Evolutionary conservation across 1,284 basidiomycete genomes (phyloP), one percentile per base, ranked within the genome.

Genomic region (Hypsizygus ulmarius): DNA sequence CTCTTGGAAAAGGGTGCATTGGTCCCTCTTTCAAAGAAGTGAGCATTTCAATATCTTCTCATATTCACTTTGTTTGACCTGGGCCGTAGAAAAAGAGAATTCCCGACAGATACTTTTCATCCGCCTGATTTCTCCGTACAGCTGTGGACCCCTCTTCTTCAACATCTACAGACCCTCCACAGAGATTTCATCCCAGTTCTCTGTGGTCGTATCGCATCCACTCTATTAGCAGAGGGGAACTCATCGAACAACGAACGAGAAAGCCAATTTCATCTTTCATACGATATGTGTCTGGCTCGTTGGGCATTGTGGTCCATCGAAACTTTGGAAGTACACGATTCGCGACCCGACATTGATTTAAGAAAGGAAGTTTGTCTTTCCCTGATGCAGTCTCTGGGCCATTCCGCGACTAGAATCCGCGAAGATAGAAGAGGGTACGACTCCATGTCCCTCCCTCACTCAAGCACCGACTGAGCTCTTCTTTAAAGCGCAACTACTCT

Each of bases 11-110:
- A 74, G 60, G 89, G 81, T 11, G 78, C 73, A 6, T 68, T 95
- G 4, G 84, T 96, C 2, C 91, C 93, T 3, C 59, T 87, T 2
- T 87, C 89, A 0, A 86, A 84, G 66, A 91, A 84, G 93, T 92
- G 52, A 55, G 79, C 51, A 18, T 35, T 42, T 16, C 35, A 4
- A 25, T 15, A 4, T 25, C 32, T 29, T 15, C 12, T 9, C n/a
- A 19, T 41, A 25, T 28, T 6, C 44, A 39, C 32, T 30, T 34
- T 6, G 40, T 3, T 12, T 29, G 44, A 36, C 58, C 44, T 60
- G 40, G 33, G 40, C 6, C 15, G 15, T 57, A 89, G 87, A 60
- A 89, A 87, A 67, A 73, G 90, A 37, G 64, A 73, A 45, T 68
- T 76, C 21, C 68, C 73, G 1, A 55, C 59, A 15, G 71, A 73